phyloP scores from a whole-genome alignment of 192 early-diverging fungal species.

The Umbelopsis sp. region DNA sequence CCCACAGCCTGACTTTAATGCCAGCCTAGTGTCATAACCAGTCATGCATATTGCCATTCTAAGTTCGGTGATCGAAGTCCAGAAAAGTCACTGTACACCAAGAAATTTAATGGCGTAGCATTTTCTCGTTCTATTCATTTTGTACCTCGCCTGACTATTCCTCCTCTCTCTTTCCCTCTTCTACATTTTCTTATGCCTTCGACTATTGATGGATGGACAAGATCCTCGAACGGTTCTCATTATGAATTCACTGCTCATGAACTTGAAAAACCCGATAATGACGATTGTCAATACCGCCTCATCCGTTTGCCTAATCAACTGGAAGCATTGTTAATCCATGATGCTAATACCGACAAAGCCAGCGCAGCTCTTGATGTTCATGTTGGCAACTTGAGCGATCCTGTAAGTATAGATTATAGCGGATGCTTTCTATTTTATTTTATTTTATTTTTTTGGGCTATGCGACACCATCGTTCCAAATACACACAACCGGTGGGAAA shows the following conservation, averaged over 20 bases:
- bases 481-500: not conserved
- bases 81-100: not conserved
- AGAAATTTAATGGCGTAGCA: slow-evolving; percentile 14
- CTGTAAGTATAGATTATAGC: slow-evolving; percentile 25
- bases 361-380: slow-evolving; percentile 60
- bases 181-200: not conserved
- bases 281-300: slow-evolving; percentile 59
- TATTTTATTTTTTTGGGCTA: not conserved
- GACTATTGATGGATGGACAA: slow-evolving; percentile 7
- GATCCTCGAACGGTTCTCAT: not conserved
- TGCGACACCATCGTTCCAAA: not conserved
- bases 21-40: not conserved
- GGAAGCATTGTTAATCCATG: slow-evolving; percentile 58
- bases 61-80: slow-evolving; percentile 16
- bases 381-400: slow-evolving; percentile 63
- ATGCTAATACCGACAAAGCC: slow-evolving; percentile 54
- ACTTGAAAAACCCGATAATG: slow-evolving; percentile 58
- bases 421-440: too few relatives aligned
- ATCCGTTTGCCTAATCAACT: slow-evolving; percentile 59
- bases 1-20: not conserved
- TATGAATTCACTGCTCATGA: not conserved
- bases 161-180: not conserved
- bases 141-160: not conserved
- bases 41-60: slow-evolving; percentile 17
- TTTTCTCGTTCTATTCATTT: not conserved